Evolutionary conservation across 768 basidiomycete species (phyloP).

Genomic region (Galerina sulciceps): DNA sequence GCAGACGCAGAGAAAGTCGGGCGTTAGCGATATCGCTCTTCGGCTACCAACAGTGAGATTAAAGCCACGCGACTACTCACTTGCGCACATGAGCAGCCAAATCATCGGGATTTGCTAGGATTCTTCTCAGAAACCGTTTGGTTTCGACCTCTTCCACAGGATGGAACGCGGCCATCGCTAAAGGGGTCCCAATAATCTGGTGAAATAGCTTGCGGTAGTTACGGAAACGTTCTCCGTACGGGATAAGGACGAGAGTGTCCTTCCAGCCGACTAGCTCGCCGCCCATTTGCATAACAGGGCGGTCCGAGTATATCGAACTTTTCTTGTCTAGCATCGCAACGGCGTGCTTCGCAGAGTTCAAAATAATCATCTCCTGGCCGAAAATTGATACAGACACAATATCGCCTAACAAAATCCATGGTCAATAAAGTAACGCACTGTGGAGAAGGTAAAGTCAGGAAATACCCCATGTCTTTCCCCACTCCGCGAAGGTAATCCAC

Average conservation of each 20-base stretch:
- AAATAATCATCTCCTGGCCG: slow-evolving; percentile 48
- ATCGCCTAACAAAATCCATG: slow-evolving; percentile 34
- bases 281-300: slow-evolving; percentile 47
- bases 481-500: slow-evolving; percentile 48
- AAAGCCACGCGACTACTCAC: slow-evolving; percentile 29
- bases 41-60: not conserved
- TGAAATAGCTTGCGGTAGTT: slow-evolving; percentile 45
- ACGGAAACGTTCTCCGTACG: slow-evolving; percentile 44
- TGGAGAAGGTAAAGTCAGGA: not conserved
- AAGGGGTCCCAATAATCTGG: slow-evolving; percentile 42
- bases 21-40: not conserved
- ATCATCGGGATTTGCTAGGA: slow-evolving; percentile 37
- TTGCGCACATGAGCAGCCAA: slow-evolving; percentile 37
- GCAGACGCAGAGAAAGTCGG: not conserved
- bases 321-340: slow-evolving; percentile 56
- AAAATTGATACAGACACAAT: slow-evolving; percentile 49
- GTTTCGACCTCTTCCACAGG: slow-evolving; percentile 44
- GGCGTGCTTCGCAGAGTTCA: slow-evolving; percentile 45
- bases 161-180: slow-evolving; percentile 40
- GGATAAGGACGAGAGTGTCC: slow-evolving; percentile 36
- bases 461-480: slow-evolving; percentile 50
- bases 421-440: not conserved
- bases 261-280: slow-evolving; percentile 48
- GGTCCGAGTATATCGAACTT: slow-evolving; percentile 58
- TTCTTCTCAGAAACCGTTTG: slow-evolving; percentile 39